Evolutionary conservation across 75 land plant genomes (phyloP).

Genomic region (Selaginella tamariscina): DNA sequence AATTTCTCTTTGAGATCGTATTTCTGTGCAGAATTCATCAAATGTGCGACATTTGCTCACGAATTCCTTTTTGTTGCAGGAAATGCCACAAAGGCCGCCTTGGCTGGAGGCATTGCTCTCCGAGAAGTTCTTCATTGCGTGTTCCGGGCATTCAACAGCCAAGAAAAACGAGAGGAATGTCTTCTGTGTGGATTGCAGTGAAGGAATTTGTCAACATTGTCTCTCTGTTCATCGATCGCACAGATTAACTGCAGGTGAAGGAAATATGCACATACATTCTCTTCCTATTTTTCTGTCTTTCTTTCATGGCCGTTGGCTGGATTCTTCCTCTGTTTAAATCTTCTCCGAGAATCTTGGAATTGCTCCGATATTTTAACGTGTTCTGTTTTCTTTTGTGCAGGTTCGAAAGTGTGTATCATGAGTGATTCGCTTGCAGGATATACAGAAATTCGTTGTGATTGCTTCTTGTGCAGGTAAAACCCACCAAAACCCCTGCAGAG

Average conservation of each 20-base stretch:
- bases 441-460: slow-evolving; percentile 76
- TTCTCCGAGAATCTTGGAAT: no score
- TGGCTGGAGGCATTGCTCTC: slow-evolving; percentile 47
- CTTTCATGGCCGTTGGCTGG: no score
- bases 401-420: slow-evolving; percentile 87
- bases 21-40: no score
- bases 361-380: no score
- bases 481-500: not conserved
- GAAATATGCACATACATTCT: no score
- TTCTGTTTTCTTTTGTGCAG: slow-evolving; percentile 22
- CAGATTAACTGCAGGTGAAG: slow-evolving; percentile 52
- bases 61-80: not conserved
- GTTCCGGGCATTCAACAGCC: slow-evolving; percentile 30
- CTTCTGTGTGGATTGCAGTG: slow-evolving; percentile 58
- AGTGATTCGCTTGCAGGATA: slow-evolving; percentile 86
- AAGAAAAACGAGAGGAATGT: slow-evolving; percentile 72
- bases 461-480: slow-evolving; percentile 63
- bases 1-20: not conserved
- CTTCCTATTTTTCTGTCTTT: no score
- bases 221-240: slow-evolving; percentile 35
- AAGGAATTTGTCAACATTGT: slow-evolving; percentile 49
- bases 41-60: not conserved
- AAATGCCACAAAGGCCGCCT: slow-evolving; percentile 29
- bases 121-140: slow-evolving; percentile 51
- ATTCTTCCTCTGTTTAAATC: no score